Evolutionary conservation across 2,329 filamentous ascomycete species (phyloP), one percentile per base, ranked within the genome.

Genomic region (Dryadomyces quercivorus): DNA sequence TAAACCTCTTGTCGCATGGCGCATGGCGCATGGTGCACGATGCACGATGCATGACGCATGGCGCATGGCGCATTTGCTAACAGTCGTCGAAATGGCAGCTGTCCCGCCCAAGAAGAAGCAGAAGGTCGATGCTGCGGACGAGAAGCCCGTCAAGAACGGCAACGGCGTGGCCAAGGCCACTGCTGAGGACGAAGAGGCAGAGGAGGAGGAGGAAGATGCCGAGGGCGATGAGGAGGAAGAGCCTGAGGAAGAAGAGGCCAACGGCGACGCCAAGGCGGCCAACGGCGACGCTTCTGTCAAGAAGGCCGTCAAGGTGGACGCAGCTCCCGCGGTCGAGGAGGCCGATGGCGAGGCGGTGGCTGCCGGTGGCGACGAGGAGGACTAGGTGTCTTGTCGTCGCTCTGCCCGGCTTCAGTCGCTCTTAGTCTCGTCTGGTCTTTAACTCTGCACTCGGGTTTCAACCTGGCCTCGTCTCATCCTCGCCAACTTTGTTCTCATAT

Each of bases 61-160:
- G n/a, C n/a, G n/a, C n/a, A n/a, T 20, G 6, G 12, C 20, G 12
- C 36, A 2, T 26, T 20, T 22, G 20, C 48, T 50, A 67, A 65
- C 53, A 64, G 68, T 57, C 1, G 5, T 5, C 7, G 34, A n/a
- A 22, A 7, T 18, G 15, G 18, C 47, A 60, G 56, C 48, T 15
- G 68, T 69, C 53, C 74, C 72, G 50, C 75, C 75, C 42, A 71
- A 70, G 55, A 78, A 78, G 69, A 77, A 76, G 67, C 70, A 69
- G 61, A 78, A 76, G 71, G 75, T 72, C 26, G 65, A 61, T 22
- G 64, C 64, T 26, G 65, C 64, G 12, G 58, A 57, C 21, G 63
- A 68, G 57, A 62, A 60, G 53, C 56, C 56, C 18, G 60, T 53
- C 18, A 53, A 60, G 40, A 61, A 63, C 34, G 62, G 58, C 8